phyloP scores from a whole-genome alignment of 495 filamentous ascomycete genomes.

The Aspergillus sparsus region DNA sequence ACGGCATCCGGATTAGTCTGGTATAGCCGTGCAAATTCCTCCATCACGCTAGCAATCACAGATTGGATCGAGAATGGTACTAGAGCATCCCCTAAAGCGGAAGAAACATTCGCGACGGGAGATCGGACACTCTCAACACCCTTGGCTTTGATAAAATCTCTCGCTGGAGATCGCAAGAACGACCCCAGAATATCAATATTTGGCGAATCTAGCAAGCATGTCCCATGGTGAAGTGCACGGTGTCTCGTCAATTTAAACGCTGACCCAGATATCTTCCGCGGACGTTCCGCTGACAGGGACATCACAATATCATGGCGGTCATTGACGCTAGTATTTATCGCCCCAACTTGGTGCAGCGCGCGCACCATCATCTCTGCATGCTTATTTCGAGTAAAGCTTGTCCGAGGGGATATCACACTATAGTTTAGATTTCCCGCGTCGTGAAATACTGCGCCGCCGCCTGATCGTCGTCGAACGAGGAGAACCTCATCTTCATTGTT shows the following conservation, averaged over 20 bases:
- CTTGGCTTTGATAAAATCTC: constrained; percentile 70
- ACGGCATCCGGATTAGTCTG: constrained; percentile 33
- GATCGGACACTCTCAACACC: constrained; percentile 95
- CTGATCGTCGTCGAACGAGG: constrained; percentile 79
- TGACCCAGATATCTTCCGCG: constrained; percentile 84
- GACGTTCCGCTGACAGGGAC: constrained; percentile 32
- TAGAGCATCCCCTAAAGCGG: constrained; percentile 39
- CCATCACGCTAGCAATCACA: constrained; percentile 39
- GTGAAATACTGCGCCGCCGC: constrained; percentile 93
- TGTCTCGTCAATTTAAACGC: constrained; percentile 86
- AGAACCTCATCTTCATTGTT: constrained; percentile 44
- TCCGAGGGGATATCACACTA: constrained; percentile 78
- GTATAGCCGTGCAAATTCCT: constrained; percentile 39
- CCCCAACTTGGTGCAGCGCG: constrained; percentile 58
- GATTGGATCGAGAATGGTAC: constrained; percentile 38
- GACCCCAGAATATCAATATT: constrained; percentile 65
- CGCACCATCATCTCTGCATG: constrained; percentile 89
- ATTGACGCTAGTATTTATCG: constrained; percentile 67
- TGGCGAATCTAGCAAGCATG: constrained; percentile 72
- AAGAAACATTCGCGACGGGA: constrained; percentile 74
- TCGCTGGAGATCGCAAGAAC: constrained; percentile 72
- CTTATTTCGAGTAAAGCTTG: constrained; percentile 74
- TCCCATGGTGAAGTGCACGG: constrained; percentile 87
- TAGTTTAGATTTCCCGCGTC: constrained; percentile 93
- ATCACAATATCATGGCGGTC: constrained; percentile 92